phyloP scores from a whole-genome alignment of 257 asterid species.

The Jaltomata sinuosa region DNA sequence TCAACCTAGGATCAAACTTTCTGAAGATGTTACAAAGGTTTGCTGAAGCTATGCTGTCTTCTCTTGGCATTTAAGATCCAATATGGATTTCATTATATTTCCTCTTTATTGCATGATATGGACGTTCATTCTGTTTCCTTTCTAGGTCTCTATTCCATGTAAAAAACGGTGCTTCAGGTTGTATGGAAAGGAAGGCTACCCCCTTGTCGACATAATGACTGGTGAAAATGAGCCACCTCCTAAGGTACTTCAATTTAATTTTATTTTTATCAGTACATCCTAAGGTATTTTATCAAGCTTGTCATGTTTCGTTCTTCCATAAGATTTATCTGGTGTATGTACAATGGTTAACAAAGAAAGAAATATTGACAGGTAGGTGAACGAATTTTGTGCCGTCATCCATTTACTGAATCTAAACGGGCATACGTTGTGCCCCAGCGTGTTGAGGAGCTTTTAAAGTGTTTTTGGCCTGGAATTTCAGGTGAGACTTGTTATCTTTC shows the following conservation, averaged over 20 bases:
- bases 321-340: not conserved
- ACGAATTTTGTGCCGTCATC: conserved; percentile 85
- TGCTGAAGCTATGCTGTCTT: conserved; percentile 7
- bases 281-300: not conserved
- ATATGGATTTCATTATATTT: conserved; percentile 5
- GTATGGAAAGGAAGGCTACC: conserved; percentile 85
- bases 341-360: not conserved
- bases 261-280: not conserved
- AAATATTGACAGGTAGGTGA: conserved; percentile 48
- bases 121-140: not conserved
- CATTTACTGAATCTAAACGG: conserved; percentile 85
- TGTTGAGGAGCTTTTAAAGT: conserved; percentile 88
- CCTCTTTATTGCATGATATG: not conserved
- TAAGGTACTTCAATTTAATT: conserved; percentile 39
- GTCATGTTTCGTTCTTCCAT: not conserved
- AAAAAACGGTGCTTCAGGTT: conserved; percentile 85
- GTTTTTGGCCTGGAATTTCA: conserved; percentile 84
- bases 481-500: conserved; percentile 25
- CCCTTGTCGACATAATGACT: conserved; percentile 89
- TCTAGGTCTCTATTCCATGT: conserved; percentile 97
- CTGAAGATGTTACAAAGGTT: conserved; percentile 97
- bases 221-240: conserved; percentile 93
- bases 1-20: conserved; percentile 94
- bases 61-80: not conserved
- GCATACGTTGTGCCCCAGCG: conserved; percentile 85